Conservation (phyloP, 352 stramenopile species). For the Globisporangium perplexum region DNA sequence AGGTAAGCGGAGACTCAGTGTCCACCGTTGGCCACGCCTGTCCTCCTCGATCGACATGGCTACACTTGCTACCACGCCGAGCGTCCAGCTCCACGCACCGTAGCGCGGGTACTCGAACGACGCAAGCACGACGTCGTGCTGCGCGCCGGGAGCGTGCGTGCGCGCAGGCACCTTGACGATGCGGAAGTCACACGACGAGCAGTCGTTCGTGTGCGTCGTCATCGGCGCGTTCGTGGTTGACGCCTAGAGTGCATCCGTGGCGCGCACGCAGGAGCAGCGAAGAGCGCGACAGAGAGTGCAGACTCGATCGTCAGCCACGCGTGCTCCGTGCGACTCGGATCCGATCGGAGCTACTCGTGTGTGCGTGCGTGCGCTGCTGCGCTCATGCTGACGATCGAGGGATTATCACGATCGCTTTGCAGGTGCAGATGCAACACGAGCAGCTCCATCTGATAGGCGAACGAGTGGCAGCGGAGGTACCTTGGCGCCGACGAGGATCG, state of each 20-base stretch:
- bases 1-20: no score
- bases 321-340: neutral
- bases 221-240: conserved; percentile 63
- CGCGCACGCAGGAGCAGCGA: neutral
- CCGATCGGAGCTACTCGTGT: neutral
- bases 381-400: neutral
- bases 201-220: conserved; percentile 83
- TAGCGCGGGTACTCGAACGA: conserved; percentile 71
- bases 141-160: conserved; percentile 28
- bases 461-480: conserved; percentile 11
- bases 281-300: no score
- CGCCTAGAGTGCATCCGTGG: no score
- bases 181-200: conserved; percentile 78
- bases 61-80: neutral
- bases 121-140: conserved; percentile 55
- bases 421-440: neutral
- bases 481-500: conserved; percentile 75
- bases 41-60: neutral
- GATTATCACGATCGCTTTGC: no score
- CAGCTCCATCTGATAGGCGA: neutral
- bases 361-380: neutral
- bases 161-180: conserved; percentile 70
- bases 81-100: no score
- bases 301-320: neutral
- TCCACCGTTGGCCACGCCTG: neutral